Evolutionary conservation across 2,329 filamentous ascomycete genomes (phyloP).

Genomic region (Fusarium sp.): DNA sequence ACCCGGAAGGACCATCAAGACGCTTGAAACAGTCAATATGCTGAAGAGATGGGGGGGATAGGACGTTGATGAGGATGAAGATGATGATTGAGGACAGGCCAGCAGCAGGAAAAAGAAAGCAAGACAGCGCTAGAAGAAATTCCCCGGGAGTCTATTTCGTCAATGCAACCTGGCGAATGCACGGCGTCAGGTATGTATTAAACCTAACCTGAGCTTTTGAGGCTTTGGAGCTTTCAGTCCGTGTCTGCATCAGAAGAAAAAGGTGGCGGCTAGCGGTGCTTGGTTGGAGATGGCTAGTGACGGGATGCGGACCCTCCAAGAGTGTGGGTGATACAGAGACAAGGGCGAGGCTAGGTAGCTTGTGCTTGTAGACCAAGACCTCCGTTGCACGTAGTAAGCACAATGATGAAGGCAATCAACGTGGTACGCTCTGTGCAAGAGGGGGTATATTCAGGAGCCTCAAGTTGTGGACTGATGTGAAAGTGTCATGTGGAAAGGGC

Average conservation of each 20-base stretch:
- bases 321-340: constrained; percentile 39
- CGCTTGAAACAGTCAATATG: not conserved
- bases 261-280: constrained; percentile 13
- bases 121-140: constrained; percentile 36
- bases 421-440: constrained; percentile 15
- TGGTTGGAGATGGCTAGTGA: constrained; percentile 38
- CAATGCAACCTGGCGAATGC: constrained; percentile 28
- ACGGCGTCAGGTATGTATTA: not conserved
- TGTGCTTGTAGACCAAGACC: not conserved
- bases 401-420: constrained; percentile 18
- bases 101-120: not conserved
- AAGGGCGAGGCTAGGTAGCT: constrained; percentile 23
- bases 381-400: constrained; percentile 8
- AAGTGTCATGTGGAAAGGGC: not conserved
- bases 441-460: not conserved
- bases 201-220: constrained; percentile 9
- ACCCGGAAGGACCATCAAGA: not conserved
- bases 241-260: not conserved
- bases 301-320: constrained; percentile 11
- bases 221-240: not conserved
- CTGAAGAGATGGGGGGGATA: not conserved
- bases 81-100: not conserved
- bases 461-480: not conserved
- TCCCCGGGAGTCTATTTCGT: constrained; percentile 28
- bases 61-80: too few species aligned